Percentiles rank a stretch among this genome's conserved stretches.
phyloP scores from a whole-genome alignment of 345 rosid species.

The Populus davidiana region DNA sequence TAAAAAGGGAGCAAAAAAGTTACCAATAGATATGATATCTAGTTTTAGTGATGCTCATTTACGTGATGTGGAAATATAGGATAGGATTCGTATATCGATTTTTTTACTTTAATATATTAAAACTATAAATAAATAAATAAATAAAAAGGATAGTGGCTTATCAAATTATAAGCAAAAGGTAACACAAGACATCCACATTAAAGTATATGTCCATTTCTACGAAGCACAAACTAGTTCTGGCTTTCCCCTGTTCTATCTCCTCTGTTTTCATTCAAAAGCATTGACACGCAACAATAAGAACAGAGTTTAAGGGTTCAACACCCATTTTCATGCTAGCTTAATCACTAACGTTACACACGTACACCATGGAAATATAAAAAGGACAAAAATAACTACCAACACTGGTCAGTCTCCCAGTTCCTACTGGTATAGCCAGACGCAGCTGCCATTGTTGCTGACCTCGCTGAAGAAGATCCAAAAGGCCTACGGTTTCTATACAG shows the following conservation, averaged over 20 bases:
- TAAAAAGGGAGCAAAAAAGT: too few relatives aligned
- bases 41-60: too few relatives aligned
- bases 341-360: not conserved
- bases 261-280: not conserved
- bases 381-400: conserved; percentile 45
- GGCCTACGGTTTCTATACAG: conserved; percentile 17
- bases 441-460: conserved; percentile 22
- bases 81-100: not conserved
- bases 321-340: not conserved
- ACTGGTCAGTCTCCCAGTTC: conserved; percentile 74
- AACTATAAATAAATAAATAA: not conserved
- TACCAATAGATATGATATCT: too few relatives aligned
- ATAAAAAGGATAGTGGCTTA: not conserved
- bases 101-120: not conserved
- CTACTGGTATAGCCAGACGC: conserved; percentile 26
- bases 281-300: not conserved
- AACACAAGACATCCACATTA: not conserved
- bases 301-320: not conserved
- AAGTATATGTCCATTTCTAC: not conserved
- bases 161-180: not conserved
- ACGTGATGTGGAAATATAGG: too few relatives aligned
- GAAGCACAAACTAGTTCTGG: not conserved
- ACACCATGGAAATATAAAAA: not conserved
- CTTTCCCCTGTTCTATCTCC: not conserved
- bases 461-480: conserved; percentile 16